Evolutionary conservation across 2,329 filamentous ascomycete genomes (phyloP), one percentile per base, ranked within the genome.

Genomic region (Trichoderma sp.): DNA sequence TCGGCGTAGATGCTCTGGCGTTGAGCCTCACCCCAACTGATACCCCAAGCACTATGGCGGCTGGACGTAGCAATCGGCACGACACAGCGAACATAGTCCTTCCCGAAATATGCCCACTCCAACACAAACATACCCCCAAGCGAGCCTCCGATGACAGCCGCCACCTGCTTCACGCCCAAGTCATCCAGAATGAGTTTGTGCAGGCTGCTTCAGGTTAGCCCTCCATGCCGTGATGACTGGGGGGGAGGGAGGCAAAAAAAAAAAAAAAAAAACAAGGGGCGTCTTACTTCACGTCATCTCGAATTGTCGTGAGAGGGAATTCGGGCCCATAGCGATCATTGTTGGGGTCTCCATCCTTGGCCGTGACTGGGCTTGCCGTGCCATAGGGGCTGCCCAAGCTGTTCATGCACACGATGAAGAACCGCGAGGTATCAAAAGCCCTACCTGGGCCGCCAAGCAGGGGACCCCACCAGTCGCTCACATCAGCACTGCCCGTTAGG

Each of bases 1-100:
- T 99, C 95, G 45, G 93, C 94, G 80, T 98, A 99, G 77, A 99
- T 98, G 84, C 91, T 94, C 80, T 95, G 92, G 61, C 92, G 86
- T 78, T 96, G 92, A 4, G 92, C 92, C 77, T 95, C 92, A 50
- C 92, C 92, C 92, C 92, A 96, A 79, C 91, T 94, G 74, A 95
- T 96, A 27, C 92, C 90, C 92, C 92, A 96, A 5, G 92, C 92
- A 74, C 92, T 94, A 78, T 95, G 93, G 50, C 90, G 84, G 72
- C 91, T 92, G 8, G 92, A 94, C 6, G 92, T 95, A 25, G 92
- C 92, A 73, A 96, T 94, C 15, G 92, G 91, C 10, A 95, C 90
- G 72, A 95, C 89, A 71, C 85, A 89, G 71, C 89, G 88, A 67
- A 96, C 92, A 73, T 95, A 96, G 72, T 93, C 88, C 72, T 89